Evolutionary conservation across 129 eudicot species (phyloP).

Genomic region (Silybum marianum): DNA sequence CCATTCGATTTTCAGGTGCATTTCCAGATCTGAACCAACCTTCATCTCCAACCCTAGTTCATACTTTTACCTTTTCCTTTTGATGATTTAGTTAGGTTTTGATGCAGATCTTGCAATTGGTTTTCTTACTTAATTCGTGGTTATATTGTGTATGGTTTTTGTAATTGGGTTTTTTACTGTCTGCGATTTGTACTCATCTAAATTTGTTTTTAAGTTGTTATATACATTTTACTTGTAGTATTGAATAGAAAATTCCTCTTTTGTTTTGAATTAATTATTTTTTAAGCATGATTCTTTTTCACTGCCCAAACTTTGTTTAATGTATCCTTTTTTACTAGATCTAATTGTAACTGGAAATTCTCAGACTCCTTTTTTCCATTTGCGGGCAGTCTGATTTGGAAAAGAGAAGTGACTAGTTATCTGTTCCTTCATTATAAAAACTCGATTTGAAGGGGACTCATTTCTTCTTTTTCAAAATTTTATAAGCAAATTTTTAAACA

Average conservation of each 20-base stretch:
- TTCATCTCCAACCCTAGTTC: slow-evolving; percentile 16
- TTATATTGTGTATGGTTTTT: not conserved
- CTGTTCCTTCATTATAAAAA: not conserved
- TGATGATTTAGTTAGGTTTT: not conserved
- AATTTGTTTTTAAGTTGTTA: not conserved
- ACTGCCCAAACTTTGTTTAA: slow-evolving; percentile 4
- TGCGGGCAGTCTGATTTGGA: slow-evolving; percentile 12
- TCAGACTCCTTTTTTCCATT: slow-evolving; percentile 7
- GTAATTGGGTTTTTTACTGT: not conserved
- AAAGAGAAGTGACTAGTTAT: not conserved
- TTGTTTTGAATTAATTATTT: not conserved
- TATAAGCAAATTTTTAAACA: not conserved
- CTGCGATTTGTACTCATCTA: not conserved
- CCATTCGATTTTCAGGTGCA: slow-evolving; percentile 38
- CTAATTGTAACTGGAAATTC: slow-evolving; percentile 14
- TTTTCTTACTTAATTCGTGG: slow-evolving; percentile 3
- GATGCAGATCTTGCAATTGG: slow-evolving; percentile 27
- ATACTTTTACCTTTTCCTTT: not conserved
- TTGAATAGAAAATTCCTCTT: not conserved
- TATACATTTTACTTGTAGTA: not conserved
- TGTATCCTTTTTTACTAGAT: slow-evolving; percentile 16
- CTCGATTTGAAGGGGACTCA: not conserved
- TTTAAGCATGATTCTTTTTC: not conserved
- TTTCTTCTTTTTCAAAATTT: not conserved
- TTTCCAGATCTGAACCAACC: slow-evolving; percentile 56